Percentiles rank a stretch among this genome's conserved stretches.
These are phyloP conservation scores for Colletotrichum sp. DNA, from an alignment of 2,329 filamentous ascomycete species.

Conservation along the genomic window DNA sequence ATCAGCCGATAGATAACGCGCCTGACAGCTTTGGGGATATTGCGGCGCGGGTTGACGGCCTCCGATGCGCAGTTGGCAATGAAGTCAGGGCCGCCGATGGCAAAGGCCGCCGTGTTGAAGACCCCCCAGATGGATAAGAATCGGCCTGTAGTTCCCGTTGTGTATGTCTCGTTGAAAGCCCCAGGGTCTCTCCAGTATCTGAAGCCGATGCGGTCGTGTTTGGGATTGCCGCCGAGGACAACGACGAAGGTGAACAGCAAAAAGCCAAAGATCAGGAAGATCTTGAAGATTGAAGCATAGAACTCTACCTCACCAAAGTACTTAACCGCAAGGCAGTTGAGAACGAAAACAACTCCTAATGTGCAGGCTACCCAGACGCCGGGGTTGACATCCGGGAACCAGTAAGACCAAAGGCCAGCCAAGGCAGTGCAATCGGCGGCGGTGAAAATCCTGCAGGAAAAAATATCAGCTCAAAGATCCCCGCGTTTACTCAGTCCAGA, in stretches of 20 bases:
- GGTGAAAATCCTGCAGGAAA: neutral
- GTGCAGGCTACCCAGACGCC: neutral
- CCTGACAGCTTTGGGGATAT: neutral
- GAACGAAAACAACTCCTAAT: neutral
- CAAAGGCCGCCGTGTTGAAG: neutral
- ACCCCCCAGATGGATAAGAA: neutral
- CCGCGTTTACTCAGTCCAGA: rapidly evolving
- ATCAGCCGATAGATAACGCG: neutral
- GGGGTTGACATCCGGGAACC: neutral
- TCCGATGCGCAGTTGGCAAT: neutral
- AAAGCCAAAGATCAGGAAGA: neutral
- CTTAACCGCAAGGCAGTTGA: neutral
- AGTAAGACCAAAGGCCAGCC: neutral
- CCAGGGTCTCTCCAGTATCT: neutral
- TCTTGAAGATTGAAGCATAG: neutral
- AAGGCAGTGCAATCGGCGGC: neutral
- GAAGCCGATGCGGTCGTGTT: neutral
- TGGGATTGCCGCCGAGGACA: neutral
- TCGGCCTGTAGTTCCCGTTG: neutral
- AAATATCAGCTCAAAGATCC: neutral
- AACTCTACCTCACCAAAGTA: neutral
- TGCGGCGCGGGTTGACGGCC: neutral
- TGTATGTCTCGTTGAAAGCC: neutral
- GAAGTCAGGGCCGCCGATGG: neutral
- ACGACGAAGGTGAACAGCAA: neutral